phyloP scores from a whole-genome alignment of 805 yeast genomes.

The Yamadazyma sp. region DNA sequence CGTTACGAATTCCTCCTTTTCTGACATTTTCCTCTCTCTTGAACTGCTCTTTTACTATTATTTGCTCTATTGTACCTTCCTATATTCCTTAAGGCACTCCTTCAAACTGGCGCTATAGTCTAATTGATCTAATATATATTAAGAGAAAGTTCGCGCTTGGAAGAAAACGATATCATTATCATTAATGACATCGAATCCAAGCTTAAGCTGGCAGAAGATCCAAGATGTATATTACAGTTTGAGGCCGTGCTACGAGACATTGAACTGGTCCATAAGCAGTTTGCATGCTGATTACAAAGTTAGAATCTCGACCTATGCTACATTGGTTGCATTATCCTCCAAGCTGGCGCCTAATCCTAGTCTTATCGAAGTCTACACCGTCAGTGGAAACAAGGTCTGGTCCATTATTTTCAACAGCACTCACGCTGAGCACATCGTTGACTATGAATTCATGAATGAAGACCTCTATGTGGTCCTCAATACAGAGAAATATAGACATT shows the following conservation, averaged over 20 bases:
- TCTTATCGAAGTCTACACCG: constrained; percentile 34
- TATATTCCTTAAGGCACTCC: too few relatives aligned
- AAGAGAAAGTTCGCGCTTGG: constrained; percentile 2
- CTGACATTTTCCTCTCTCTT: background rate
- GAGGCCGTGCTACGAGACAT: constrained; percentile 50
- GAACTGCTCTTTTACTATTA: too few relatives aligned
- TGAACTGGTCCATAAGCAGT: constrained; percentile 49
- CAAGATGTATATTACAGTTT: constrained; percentile 66
- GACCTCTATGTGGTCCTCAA: constrained; percentile 54
- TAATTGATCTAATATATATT: too few relatives aligned
- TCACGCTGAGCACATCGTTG: constrained; percentile 52
- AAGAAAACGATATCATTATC: background rate
- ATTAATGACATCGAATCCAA: constrained; percentile 34
- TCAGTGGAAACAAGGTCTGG: constrained; percentile 34
- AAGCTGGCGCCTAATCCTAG: constrained; percentile 32
- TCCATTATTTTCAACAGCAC: constrained; percentile 36
- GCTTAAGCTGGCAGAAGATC: constrained; percentile 73
- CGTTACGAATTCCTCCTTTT: constrained; percentile 43
- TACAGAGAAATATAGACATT: constrained; percentile 52
- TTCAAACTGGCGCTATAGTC: too few relatives aligned
- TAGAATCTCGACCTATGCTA: constrained; percentile 49
- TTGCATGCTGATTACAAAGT: constrained; percentile 40
- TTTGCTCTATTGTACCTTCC: too few relatives aligned
- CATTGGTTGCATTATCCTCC: constrained; percentile 53
- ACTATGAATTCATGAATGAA: constrained; percentile 50